Conservation (phyloP, 2,329 filamentous ascomycete genomes). For the Hypoxylon sp. region DNA sequence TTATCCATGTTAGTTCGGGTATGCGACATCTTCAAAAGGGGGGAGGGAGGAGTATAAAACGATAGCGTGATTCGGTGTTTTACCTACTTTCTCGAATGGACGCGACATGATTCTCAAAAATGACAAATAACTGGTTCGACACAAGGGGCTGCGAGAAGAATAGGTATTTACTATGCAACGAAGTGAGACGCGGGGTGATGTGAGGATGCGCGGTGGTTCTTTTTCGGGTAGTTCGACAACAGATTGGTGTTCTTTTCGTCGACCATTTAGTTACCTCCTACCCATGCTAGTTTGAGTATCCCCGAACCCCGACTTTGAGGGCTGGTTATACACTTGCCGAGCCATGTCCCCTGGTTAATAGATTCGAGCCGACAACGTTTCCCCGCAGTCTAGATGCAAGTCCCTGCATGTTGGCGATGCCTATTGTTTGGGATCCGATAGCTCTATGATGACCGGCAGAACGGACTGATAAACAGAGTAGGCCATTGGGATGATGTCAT, state of each 20-base stretch:
- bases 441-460: conserved; percentile 26
- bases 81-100: conserved; percentile 52
- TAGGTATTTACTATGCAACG: conserved; percentile 6
- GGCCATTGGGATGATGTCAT: conserved; percentile 30
- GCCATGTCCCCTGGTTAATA: conserved; percentile 36
- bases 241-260: conserved; percentile 27
- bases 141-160: background rate
- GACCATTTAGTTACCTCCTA: conserved; percentile 28
- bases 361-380: conserved; percentile 40
- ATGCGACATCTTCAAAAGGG: background rate
- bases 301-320: conserved; percentile 33
- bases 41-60: conserved; percentile 4
- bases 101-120: conserved; percentile 45
- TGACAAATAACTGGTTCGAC: conserved; percentile 12
- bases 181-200: conserved; percentile 28
- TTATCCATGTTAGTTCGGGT: conserved; percentile 13
- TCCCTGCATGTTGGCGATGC: conserved; percentile 31
- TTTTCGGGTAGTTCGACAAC: conserved; percentile 16
- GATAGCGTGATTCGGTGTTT: background rate
- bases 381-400: conserved; percentile 41
- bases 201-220: conserved; percentile 11
- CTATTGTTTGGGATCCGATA: conserved; percentile 19
- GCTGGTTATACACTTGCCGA: conserved; percentile 41
- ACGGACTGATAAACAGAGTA: conserved; percentile 8
- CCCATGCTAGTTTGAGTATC: conserved; percentile 13